Conservation (phyloP, 805 yeast species). For the Grigorovia humatica region DNA sequence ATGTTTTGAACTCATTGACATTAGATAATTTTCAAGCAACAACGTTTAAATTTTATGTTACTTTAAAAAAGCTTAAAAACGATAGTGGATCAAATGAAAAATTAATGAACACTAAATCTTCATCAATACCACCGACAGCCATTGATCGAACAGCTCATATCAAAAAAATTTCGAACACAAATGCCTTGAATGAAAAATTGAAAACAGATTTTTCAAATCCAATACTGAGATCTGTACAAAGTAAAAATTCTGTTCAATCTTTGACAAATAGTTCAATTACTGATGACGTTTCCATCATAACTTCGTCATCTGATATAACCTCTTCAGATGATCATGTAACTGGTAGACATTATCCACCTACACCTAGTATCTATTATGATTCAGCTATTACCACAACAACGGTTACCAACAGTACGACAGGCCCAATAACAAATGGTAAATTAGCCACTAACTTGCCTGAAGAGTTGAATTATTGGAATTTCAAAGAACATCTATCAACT, state of each 20-base stretch:
- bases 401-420: background rate
- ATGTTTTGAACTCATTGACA: slow-evolving; percentile 32
- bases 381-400: slow-evolving; percentile 4
- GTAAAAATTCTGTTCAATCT: slow-evolving; percentile 23
- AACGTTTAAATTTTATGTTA: slow-evolving; percentile 22
- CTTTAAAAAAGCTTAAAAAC: background rate
- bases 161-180: background rate
- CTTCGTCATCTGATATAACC: slow-evolving; percentile 24
- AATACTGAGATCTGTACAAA: slow-evolving; percentile 12
- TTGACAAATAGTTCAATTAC: slow-evolving; percentile 17
- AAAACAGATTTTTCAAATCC: background rate
- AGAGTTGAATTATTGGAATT: slow-evolving; percentile 23
- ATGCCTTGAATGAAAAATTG: background rate
- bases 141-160: background rate
- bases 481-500: slow-evolving; percentile 13
- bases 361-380: slow-evolving; percentile 27
- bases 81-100: background rate
- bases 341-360: slow-evolving; percentile 23
- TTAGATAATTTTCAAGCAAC: slow-evolving; percentile 27
- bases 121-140: background rate
- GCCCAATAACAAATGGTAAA: background rate
- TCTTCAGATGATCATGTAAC: slow-evolving; percentile 23
- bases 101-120: slow-evolving; percentile 4
- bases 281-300: slow-evolving; percentile 21
- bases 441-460: slow-evolving; percentile 8